Conservation (phyloP, 106 monocot species). For the Xerophyta viscosa region DNA sequence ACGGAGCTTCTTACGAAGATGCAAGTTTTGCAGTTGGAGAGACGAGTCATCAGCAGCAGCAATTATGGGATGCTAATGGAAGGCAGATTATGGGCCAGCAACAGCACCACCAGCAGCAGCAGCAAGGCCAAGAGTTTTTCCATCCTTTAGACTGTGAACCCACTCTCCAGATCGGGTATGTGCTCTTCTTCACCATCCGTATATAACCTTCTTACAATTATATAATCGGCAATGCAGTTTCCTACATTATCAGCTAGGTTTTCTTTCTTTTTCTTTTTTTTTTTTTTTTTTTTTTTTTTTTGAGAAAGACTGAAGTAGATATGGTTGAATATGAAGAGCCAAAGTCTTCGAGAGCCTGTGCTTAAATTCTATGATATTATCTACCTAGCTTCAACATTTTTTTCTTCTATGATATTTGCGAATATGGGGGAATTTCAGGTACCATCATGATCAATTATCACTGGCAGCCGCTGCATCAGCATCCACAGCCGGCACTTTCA, state of each 20-base stretch:
- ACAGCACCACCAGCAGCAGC: slow-evolving; percentile 1
- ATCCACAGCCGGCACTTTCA: slow-evolving; percentile 15
- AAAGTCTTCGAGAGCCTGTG: too few relatives aligned
- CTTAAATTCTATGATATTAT: too few relatives aligned
- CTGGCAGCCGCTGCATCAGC: slow-evolving; percentile 15
- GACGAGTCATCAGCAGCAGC: slow-evolving; percentile 9
- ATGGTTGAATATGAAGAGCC: too few relatives aligned
- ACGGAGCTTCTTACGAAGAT: neutral
- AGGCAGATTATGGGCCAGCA: neutral
- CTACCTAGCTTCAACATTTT: too few relatives aligned
- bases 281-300: too few relatives aligned
- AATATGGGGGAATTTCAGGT: slow-evolving; percentile 8
- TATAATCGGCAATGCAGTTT: too few relatives aligned
- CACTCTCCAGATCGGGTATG: slow-evolving; percentile 10
- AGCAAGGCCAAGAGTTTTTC: slow-evolving; percentile 11
- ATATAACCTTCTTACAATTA: neutral
- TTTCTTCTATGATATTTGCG: too few relatives aligned
- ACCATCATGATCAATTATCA: slow-evolving; percentile 23
- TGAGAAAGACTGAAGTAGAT: too few relatives aligned
- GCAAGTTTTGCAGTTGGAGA: slow-evolving; percentile 5
- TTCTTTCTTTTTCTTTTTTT: too few relatives aligned
- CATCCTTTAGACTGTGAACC: slow-evolving; percentile 16
- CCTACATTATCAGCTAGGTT: too few relatives aligned
- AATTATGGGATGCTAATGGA: slow-evolving; percentile 10
- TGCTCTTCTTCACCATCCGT: neutral